Conservation (phyloP, 129 eudicot genomes). For the Centella asiatica region DNA sequence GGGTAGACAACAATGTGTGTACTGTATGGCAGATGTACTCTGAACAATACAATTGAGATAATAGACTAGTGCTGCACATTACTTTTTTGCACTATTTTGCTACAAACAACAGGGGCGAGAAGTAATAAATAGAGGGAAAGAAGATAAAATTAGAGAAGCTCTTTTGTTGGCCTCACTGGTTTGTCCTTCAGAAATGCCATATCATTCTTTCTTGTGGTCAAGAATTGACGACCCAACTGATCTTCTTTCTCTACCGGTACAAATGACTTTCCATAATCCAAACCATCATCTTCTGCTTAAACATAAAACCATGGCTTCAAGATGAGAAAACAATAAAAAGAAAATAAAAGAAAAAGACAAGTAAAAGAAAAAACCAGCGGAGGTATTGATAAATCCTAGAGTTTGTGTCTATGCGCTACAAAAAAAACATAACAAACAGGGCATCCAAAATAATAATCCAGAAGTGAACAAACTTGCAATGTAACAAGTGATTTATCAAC, state of each 20-base stretch:
- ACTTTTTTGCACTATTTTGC: too few species aligned
- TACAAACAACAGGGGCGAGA: too few species aligned
- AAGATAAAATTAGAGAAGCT: slow-evolving; percentile 30
- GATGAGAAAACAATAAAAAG: too few species aligned
- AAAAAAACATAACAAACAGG: too few species aligned
- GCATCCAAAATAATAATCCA: too few species aligned
- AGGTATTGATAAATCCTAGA: neutral
- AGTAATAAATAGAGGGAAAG: slow-evolving; percentile 7
- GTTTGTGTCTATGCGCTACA: neutral
- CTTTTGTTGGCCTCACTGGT: slow-evolving; percentile 69
- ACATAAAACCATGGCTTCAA: neutral
- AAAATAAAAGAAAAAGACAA: too few species aligned
- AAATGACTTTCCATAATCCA: slow-evolving; percentile 9
- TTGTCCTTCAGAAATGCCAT: slow-evolving; percentile 72
- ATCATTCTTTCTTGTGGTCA: slow-evolving; percentile 38
- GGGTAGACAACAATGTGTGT: too few species aligned
- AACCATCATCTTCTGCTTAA: slow-evolving; percentile 28
- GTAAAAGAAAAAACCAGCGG: neutral
- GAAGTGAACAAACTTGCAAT: too few species aligned
- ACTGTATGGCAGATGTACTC: too few species aligned
- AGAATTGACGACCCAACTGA: slow-evolving; percentile 28
- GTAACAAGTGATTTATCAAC: too few species aligned
- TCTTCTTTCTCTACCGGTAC: slow-evolving; percentile 17
- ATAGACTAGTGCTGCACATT: too few species aligned
- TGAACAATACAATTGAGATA: too few species aligned